A percentile compares a stretch with the other conserved stretches of the same genome.
Conservation (phyloP, 2,329 filamentous ascomycete species). For the Ceratocystis alfenasii region DNA sequence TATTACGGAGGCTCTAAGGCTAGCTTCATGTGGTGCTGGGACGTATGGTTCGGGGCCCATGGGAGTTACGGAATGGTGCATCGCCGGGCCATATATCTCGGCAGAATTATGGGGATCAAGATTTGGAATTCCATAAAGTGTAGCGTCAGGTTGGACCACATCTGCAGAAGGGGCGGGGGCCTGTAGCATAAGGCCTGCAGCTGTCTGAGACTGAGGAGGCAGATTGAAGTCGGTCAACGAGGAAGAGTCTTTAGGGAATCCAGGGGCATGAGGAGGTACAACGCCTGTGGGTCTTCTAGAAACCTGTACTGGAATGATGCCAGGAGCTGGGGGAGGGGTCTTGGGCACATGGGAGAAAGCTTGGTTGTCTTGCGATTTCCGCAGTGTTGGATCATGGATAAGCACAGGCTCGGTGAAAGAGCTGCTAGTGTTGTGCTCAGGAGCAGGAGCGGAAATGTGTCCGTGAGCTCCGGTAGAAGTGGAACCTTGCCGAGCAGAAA, state of each 20-base stretch:
- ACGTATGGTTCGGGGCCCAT: not conserved
- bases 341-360: not conserved
- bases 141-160: not conserved
- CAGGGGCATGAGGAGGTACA: not conserved
- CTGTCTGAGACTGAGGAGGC: not conserved
- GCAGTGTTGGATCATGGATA: not conserved
- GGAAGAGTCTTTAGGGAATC: not conserved
- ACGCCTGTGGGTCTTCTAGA: slow-evolving; percentile 3
- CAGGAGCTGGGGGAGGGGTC: slow-evolving; percentile 14
- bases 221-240: not conserved
- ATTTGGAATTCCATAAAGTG: not conserved
- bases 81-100: not conserved
- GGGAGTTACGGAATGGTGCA: not conserved
- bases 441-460: too few relatives aligned
- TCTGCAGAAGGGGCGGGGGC: not conserved
- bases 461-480: not conserved
- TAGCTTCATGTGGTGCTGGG: not conserved
- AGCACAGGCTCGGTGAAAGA: not conserved
- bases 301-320: slow-evolving; percentile 12
- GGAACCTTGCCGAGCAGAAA: not conserved
- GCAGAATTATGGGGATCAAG: not conserved
- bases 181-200: not conserved
- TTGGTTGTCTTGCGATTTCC: not conserved
- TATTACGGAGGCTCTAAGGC: not conserved
- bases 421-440: too few relatives aligned